Evolutionary conservation across 2,329 filamentous ascomycete species (phyloP), one percentile per base, ranked within the genome.

Genomic region (Talaromyces sp.): DNA sequence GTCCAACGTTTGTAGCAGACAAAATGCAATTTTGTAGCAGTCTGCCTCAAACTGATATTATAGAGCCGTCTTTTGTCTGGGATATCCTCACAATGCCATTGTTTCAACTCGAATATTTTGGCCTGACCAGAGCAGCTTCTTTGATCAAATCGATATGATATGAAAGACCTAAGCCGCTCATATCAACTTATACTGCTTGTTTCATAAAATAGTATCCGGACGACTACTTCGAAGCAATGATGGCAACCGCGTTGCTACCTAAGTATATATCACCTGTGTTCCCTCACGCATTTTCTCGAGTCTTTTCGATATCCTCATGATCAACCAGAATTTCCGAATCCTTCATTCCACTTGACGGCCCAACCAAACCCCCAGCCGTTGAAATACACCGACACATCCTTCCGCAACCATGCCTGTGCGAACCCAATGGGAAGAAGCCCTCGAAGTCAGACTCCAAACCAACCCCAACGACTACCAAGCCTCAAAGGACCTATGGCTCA

Each of bases 401-500:
- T 11, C 31, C 11, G 5, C 29, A 38, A 22, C 11, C n/a, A 56
- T 53, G 49, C 27, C 49, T 17, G 27, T 29, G 17, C 36, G 1
- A 36, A 36, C n/a, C 31, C 8, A 3, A 5, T 56, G n/a, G n/a
- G 53, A 56, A 36, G 2, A 5, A 38, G 19, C 31, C n/a, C 4
- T 36, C 29, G 29, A 34, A 22, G 15, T 2, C 27, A 31, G 7
- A 34, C 10, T 45, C 10, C 58, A 19, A 34, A 7, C 8, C n/a
- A 56, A 38, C 31, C 43, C 29, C 5, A 61, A 53, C 31, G 29
- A 43, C 60, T n/a, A 15, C 34, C 47, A 38, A 29, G 47, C 31
- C 34, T 47, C 58, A 13, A 34, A 25, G 19, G 58, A 61, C 29
- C 22, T 61, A 1, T 61, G 58, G 58, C 27, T 61, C 19, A 61